These are phyloP conservation scores for Musa schizocarpa DNA, from an alignment of 176 grass and related monocot genomes.

Conservation along the genomic window DNA sequence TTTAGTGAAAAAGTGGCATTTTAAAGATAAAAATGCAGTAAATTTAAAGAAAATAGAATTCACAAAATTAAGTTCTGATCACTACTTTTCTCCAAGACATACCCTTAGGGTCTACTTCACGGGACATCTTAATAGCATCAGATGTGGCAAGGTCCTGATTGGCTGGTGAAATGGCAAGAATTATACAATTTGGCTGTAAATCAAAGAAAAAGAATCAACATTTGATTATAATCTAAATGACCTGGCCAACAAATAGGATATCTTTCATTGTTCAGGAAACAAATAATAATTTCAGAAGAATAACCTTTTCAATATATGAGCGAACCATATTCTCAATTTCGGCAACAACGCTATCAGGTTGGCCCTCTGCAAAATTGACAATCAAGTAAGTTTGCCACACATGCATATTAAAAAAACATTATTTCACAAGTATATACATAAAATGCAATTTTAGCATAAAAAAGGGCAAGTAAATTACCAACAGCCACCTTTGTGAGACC, in stretches of 20 bases:
- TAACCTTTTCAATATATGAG: slow-evolving; percentile 87
- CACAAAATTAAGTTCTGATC: too few species aligned
- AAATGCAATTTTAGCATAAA: background rate
- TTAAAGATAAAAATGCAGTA: too few species aligned
- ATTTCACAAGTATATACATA: background rate
- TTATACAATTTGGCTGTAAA: slow-evolving; percentile 85
- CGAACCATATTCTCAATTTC: slow-evolving; percentile 99
- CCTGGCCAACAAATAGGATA: background rate
- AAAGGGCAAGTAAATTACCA: slow-evolving; percentile 5
- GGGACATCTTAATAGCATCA: slow-evolving; percentile 96
- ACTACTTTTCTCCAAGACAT: slow-evolving; percentile 2
- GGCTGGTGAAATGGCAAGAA: slow-evolving; percentile 94
- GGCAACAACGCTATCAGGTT: slow-evolving; percentile 57
- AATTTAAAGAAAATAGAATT: too few species aligned
- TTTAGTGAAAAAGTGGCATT: background rate
- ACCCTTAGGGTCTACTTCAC: slow-evolving; percentile 98
- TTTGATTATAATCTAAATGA: background rate
- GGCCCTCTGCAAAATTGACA: slow-evolving; percentile 47
- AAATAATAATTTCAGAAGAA: background rate
- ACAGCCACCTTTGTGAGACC: slow-evolving; percentile 16
- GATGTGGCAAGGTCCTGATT: slow-evolving; percentile 99
- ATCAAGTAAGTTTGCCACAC: background rate
- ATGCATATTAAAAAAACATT: background rate
- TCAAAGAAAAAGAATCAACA: background rate
- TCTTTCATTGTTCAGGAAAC: background rate